Conservation (phyloP, 176 grass and related monocot species). For the Cenchrus fungigraminus region DNA sequence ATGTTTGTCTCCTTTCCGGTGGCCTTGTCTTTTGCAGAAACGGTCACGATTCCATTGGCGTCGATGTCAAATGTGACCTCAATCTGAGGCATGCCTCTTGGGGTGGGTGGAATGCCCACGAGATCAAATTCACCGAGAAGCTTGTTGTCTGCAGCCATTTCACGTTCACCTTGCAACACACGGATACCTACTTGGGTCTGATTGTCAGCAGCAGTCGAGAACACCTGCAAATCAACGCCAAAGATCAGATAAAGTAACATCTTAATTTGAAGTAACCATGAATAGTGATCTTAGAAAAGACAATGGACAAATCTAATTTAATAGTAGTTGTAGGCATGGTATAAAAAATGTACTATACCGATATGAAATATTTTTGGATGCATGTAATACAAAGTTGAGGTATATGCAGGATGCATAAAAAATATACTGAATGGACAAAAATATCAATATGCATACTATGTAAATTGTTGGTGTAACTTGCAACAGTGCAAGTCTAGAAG, state of each 20-base stretch:
- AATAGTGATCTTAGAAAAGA: too few relatives aligned
- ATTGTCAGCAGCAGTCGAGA: conserved; percentile 38
- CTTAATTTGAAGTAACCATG: too few relatives aligned
- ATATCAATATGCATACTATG: too few relatives aligned
- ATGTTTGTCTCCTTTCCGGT: conserved; percentile 33
- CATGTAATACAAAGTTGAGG: too few relatives aligned
- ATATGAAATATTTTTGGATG: too few relatives aligned
- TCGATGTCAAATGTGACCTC: conserved; percentile 26
- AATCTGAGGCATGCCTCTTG: conserved; percentile 38
- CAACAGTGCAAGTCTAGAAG: too few relatives aligned
- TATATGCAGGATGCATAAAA: too few relatives aligned
- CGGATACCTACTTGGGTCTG: conserved; percentile 37
- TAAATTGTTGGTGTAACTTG: too few relatives aligned
- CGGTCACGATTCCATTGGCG: conserved; percentile 21
- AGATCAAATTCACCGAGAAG: conserved; percentile 38
- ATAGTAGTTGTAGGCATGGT: too few relatives aligned
- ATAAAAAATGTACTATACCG: too few relatives aligned
- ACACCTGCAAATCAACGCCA: neutral
- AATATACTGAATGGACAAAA: too few relatives aligned
- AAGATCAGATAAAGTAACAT: neutral
- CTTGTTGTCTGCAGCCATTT: conserved; percentile 35
- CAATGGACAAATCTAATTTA: too few relatives aligned
- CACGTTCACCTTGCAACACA: conserved; percentile 36
- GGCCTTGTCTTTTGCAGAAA: conserved; percentile 36
- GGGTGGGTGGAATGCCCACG: conserved; percentile 16